phyloP scores from a whole-genome alignment of 2,329 filamentous ascomycete genomes.

The Endoconidiophora polonica region DNA sequence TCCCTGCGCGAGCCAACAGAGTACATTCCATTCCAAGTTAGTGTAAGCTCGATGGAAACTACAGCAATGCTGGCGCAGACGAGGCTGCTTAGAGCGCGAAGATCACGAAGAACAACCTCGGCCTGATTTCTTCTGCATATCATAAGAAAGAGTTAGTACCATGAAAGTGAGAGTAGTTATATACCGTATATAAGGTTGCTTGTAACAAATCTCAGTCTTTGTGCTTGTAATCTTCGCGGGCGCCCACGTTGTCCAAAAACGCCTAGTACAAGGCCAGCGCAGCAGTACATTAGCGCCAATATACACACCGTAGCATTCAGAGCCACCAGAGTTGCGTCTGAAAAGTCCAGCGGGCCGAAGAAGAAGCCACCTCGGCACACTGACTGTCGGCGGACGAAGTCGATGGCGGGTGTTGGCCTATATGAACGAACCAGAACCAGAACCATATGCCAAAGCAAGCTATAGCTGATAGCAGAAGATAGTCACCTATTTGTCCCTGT shows the following conservation, averaged over 20 bases:
- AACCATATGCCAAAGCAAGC: constrained; percentile 21
- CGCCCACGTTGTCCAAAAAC: neutral
- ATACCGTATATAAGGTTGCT: constrained; percentile 10
- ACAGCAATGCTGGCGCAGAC: constrained; percentile 14
- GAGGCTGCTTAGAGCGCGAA: constrained; percentile 18
- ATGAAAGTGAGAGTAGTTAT: neutral
- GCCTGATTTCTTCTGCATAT: neutral
- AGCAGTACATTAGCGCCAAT: constrained; percentile 16
- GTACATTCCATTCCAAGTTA: constrained; percentile 20
- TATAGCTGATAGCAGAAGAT: constrained; percentile 17
- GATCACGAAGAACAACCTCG: constrained; percentile 14
- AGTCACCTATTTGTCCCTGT: constrained; percentile 7
- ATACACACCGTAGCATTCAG: constrained; percentile 20
- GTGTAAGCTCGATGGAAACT: constrained; percentile 20
- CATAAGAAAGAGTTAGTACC: neutral
- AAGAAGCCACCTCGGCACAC: constrained; percentile 20
- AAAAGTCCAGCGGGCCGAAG: constrained; percentile 18
- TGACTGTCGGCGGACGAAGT: constrained; percentile 12
- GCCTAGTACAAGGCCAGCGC: neutral
- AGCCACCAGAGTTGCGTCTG: constrained; percentile 17
- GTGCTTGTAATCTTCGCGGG: neutral
- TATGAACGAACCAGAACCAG: constrained; percentile 16
- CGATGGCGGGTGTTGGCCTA: constrained; percentile 9
- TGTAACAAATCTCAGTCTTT: neutral
- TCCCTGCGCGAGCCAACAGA: constrained; percentile 12